These are phyloP conservation scores for Brasenia schreberi DNA, from an alignment of 164 flowering plant species.

Conservation along the genomic window DNA sequence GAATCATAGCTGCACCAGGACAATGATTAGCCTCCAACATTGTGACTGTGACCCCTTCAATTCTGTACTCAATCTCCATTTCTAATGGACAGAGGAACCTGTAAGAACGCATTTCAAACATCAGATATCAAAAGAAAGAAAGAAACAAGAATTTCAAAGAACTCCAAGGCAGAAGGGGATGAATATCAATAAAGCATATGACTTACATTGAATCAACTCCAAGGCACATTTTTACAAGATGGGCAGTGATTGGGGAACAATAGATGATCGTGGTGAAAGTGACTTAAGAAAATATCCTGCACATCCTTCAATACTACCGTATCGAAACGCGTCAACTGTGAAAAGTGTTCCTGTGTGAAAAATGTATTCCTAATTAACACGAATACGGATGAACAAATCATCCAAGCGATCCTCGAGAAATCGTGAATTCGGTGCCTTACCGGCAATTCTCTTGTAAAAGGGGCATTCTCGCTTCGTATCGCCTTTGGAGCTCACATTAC, in stretches of 20 bases:
- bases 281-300: constrained; percentile 59
- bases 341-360: constrained; percentile 43
- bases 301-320: constrained; percentile 55
- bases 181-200: background rate
- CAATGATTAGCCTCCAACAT: constrained; percentile 74
- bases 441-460: constrained; percentile 64
- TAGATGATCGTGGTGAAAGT: constrained; percentile 70
- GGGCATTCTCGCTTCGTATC: constrained; percentile 31
- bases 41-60: constrained; percentile 52
- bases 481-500: background rate
- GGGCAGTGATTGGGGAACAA: constrained; percentile 57
- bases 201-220: constrained; percentile 48
- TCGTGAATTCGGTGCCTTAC: constrained; percentile 11
- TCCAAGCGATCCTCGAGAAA: too few relatives aligned
- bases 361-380: too few relatives aligned
- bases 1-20: constrained; percentile 70
- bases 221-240: constrained; percentile 41
- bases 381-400: too few relatives aligned
- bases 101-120: constrained; percentile 5
- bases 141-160: background rate
- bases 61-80: constrained; percentile 28
- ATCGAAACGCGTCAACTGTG: constrained; percentile 68
- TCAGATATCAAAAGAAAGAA: background rate
- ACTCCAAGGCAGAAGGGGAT: background rate
- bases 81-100: constrained; percentile 51